Conservation (phyloP, 257 asterid species). For the Eustoma russellianum region DNA sequence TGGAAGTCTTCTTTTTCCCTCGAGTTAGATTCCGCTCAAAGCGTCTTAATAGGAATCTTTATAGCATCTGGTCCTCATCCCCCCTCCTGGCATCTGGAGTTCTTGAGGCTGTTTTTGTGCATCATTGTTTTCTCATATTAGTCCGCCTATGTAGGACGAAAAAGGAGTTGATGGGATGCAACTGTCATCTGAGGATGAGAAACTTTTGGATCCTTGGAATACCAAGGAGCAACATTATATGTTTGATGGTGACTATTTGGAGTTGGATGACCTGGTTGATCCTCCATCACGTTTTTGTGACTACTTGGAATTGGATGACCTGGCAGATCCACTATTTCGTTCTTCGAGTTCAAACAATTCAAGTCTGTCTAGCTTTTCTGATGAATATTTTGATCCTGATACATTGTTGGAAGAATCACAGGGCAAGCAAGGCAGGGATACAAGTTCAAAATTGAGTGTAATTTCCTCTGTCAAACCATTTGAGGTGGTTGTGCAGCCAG, state of each 20-base stretch:
- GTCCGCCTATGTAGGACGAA: slow-evolving; percentile 3
- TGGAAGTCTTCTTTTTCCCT: not conserved
- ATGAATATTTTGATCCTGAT: slow-evolving; percentile 40
- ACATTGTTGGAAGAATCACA: slow-evolving; percentile 40
- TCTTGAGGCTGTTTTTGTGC: not conserved
- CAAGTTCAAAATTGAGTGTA: slow-evolving; percentile 22
- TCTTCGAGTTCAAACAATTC: slow-evolving; percentile 51
- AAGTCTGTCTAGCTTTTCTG: slow-evolving; percentile 44
- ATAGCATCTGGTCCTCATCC: too few relatives aligned
- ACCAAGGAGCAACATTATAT: slow-evolving; percentile 21
- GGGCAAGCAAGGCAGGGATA: slow-evolving; percentile 18
- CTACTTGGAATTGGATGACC: slow-evolving; percentile 43
- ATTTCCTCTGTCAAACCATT: slow-evolving; percentile 15
- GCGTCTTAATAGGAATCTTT: not conserved
- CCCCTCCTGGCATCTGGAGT: too few relatives aligned
- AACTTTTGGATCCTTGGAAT: slow-evolving; percentile 12
- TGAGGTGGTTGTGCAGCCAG: slow-evolving; percentile 31
- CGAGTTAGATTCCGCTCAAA: not conserved
- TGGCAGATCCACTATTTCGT: slow-evolving; percentile 29
- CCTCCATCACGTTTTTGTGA: slow-evolving; percentile 21
- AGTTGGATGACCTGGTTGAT: slow-evolving; percentile 42
- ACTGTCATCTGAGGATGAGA: slow-evolving; percentile 17
- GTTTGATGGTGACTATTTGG: slow-evolving; percentile 44
- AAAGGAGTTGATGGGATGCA: slow-evolving; percentile 13
- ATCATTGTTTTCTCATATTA: not conserved